phyloP scores from a whole-genome alignment of 2,329 filamentous ascomycete genomes.

The Aspergillus sp. region DNA sequence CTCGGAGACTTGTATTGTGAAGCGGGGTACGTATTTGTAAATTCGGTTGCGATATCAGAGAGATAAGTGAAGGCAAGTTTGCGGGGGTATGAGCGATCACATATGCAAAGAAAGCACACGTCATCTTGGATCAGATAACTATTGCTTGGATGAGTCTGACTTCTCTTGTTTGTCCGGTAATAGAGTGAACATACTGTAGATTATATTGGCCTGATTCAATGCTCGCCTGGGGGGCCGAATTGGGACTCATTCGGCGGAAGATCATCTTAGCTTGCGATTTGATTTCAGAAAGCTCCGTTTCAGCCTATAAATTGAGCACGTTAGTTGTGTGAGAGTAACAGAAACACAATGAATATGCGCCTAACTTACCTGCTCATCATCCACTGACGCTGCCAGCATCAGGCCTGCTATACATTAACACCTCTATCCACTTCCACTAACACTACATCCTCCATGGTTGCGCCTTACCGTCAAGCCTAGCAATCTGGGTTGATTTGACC shows the following conservation, averaged over 20 bases:
- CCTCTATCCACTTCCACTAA: not conserved
- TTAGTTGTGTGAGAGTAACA: slow-evolving; percentile 1
- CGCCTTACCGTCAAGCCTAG: slow-evolving; percentile 77
- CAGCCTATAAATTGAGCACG: slow-evolving; percentile 49
- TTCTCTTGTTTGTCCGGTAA: not conserved
- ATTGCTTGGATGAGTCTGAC: slow-evolving; percentile 1
- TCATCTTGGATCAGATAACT: slow-evolving; percentile 83
- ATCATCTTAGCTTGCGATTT: slow-evolving; percentile 90
- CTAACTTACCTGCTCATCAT: slow-evolving; percentile 71
- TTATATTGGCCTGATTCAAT: slow-evolving; percentile 84
- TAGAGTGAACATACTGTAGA: slow-evolving; percentile 67
- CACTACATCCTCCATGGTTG: slow-evolving; percentile 7
- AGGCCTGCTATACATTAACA: slow-evolving; percentile 62
- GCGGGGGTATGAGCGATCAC: slow-evolving; percentile 89
- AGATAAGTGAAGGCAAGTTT: slow-evolving; percentile 99
- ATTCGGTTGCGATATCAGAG: slow-evolving; percentile 85
- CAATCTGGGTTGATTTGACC: slow-evolving; percentile 93
- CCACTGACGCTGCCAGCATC: slow-evolving; percentile 90
- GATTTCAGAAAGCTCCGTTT: slow-evolving; percentile 77
- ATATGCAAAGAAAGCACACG: slow-evolving; percentile 90
- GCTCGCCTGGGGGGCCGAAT: slow-evolving; percentile 84
- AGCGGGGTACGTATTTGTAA: slow-evolving; percentile 77
- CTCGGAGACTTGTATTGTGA: slow-evolving; percentile 70
- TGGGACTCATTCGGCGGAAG: slow-evolving; percentile 81
- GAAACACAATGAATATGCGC: not conserved